Evolutionary conservation across 1,139 yeast species (phyloP).

Genomic region (Candida sp.): DNA sequence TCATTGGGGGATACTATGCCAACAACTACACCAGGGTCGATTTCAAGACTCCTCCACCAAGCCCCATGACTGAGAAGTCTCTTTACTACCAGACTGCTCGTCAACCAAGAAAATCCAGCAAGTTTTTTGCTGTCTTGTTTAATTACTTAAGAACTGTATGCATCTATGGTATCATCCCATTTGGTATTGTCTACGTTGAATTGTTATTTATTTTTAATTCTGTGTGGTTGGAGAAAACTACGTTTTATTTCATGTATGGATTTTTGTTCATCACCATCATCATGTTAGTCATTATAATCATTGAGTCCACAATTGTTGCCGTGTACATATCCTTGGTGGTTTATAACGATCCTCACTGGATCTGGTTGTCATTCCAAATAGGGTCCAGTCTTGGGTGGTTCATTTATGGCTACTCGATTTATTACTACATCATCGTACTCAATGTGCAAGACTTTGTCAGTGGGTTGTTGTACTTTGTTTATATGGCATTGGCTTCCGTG

Average conservation of each 20-base stretch:
- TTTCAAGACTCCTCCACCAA: conserved; percentile 17
- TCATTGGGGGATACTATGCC: conserved; percentile 72
- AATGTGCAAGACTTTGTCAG: conserved; percentile 74
- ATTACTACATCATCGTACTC: conserved; percentile 62
- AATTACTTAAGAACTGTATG: conserved; percentile 18
- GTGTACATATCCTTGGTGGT: conserved; percentile 64
- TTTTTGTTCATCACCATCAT: conserved; percentile 68
- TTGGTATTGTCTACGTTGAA: conserved; percentile 82
- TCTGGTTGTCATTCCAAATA: conserved; percentile 79
- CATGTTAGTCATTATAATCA: conserved; percentile 63
- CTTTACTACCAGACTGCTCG: not conserved
- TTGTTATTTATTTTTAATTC: conserved; percentile 75
- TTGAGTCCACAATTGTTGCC: conserved; percentile 77
- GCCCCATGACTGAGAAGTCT: conserved; percentile 4
- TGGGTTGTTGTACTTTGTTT: conserved; percentile 68
- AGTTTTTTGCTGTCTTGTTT: not conserved
- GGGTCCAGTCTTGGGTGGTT: conserved; percentile 79
- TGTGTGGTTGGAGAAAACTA: conserved; percentile 79
- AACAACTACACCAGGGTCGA: conserved; percentile 34
- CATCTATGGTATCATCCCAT: conserved; percentile 74
- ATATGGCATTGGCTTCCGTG: conserved; percentile 67
- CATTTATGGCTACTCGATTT: conserved; percentile 68
- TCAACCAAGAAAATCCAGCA: not conserved
- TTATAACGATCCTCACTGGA: conserved; percentile 74
- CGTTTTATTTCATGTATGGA: conserved; percentile 83